phyloP scores from a whole-genome alignment of 2,329 filamentous ascomycete species.

The Daldinia eschscholtzii region DNA sequence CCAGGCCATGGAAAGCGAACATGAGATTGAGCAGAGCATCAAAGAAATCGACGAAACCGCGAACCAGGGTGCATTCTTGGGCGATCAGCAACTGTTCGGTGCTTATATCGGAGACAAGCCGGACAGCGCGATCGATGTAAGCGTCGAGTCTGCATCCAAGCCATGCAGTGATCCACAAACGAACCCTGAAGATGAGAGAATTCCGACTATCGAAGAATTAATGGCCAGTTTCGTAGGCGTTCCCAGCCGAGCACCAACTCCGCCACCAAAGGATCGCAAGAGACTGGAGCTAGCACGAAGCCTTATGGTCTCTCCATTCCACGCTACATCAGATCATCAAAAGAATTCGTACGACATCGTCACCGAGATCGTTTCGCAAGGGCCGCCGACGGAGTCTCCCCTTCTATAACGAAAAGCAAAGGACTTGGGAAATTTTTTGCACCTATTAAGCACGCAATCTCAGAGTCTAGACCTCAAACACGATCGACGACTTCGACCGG shows the following conservation, averaged over 20 bases:
- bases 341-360: slow-evolving; percentile 44
- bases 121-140: slow-evolving; percentile 58
- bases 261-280: slow-evolving; percentile 52
- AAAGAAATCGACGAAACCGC: slow-evolving; percentile 10
- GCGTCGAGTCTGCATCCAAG: slow-evolving; percentile 47
- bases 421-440: slow-evolving; percentile 47
- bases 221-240: slow-evolving; percentile 44
- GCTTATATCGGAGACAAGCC: slow-evolving; percentile 55
- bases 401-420: slow-evolving; percentile 32
- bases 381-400: slow-evolving; percentile 21
- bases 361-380: slow-evolving; percentile 47
- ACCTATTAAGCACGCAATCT: slow-evolving; percentile 46
- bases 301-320: slow-evolving; percentile 47
- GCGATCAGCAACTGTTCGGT: slow-evolving; percentile 47
- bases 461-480: slow-evolving; percentile 46
- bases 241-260: slow-evolving; percentile 52
- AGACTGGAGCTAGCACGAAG: slow-evolving; percentile 47
- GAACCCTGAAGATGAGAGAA: slow-evolving; percentile 41
- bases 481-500: slow-evolving; percentile 45
- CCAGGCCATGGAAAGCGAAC: slow-evolving; percentile 41
- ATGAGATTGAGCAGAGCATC: slow-evolving; percentile 33
- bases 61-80: slow-evolving; percentile 48
- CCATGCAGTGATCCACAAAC: slow-evolving; percentile 40
- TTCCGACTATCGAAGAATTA: slow-evolving; percentile 50
- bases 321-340: slow-evolving; percentile 31